Percentiles rank a stretch among this genome's conserved stretches.
Conservation (phyloP, 2,329 filamentous ascomycete genomes). For the Xenosphaeropsis pyriputrescens region DNA sequence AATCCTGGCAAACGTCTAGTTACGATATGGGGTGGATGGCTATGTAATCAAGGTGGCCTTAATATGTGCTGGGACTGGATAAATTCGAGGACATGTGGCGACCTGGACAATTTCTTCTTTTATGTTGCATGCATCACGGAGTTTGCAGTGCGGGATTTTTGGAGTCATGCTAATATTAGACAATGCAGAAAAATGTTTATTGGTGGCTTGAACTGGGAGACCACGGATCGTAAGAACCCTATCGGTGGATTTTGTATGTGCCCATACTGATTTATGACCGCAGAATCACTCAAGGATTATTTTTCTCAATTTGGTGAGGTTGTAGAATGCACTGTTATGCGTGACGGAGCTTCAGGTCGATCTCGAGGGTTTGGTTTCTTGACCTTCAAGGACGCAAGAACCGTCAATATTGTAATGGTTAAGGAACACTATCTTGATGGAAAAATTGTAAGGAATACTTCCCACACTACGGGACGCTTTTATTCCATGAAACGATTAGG, state of each 20-base stretch:
- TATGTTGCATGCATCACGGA: no score
- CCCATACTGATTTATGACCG: neutral
- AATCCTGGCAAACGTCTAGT: no score
- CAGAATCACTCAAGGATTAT: conserved; percentile 93
- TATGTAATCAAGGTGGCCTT: no score
- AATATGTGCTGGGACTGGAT: no score
- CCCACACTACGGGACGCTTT: conserved; percentile 8
- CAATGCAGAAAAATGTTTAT: conserved; percentile 96
- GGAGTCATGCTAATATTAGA: neutral
- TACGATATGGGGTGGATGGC: no score
- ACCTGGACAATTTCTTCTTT: no score
- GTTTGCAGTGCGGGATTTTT: no score
- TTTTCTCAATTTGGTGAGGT: conserved; percentile 98
- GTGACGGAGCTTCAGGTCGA: conserved; percentile 82
- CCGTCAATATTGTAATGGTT: conserved; percentile 98
- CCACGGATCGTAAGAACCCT: conserved; percentile 71
- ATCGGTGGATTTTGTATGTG: no score
- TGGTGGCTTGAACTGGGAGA: conserved; percentile 97
- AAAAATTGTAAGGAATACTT: conserved; percentile 65
- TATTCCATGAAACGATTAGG: neutral
- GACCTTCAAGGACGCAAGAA: conserved; percentile 95
- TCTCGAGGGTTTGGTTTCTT: conserved; percentile 95
- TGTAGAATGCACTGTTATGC: conserved; percentile 97
- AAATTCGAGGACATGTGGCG: no score
- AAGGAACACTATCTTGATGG: conserved; percentile 97